These are phyloP conservation scores for Enterospora canceri DNA, from an alignment of 371 early-diverging fungal genomes.

Conservation along the genomic window DNA sequence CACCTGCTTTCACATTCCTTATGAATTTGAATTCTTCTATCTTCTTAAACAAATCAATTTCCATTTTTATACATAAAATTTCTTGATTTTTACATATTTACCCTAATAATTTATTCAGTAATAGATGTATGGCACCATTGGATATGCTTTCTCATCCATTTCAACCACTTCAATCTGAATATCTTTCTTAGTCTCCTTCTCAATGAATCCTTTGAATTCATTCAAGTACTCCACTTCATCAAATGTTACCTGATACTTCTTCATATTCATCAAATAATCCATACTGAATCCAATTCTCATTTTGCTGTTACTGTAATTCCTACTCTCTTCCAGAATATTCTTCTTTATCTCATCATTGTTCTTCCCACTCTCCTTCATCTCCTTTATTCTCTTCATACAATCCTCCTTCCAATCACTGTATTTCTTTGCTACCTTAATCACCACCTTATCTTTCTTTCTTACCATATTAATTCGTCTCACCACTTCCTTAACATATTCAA, in stretches of 20 bases:
- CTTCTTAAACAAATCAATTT: no score
- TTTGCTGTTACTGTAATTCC: slow-evolving; percentile 12
- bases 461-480: slow-evolving; percentile 12
- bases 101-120: no score
- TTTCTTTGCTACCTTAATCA: slow-evolving; percentile 23
- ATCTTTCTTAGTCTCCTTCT: background rate
- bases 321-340: background rate
- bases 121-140: background rate
- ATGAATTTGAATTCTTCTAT: no score
- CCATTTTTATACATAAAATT: no score
- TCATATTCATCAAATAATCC: slow-evolving; percentile 31
- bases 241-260: slow-evolving; percentile 30
- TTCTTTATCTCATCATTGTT: slow-evolving; percentile 3
- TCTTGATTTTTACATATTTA: no score
- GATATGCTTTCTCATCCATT: background rate
- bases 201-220: background rate
- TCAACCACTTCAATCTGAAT: background rate
- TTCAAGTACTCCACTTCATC: slow-evolving; percentile 28
- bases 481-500: slow-evolving; percentile 26
- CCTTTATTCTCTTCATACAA: slow-evolving; percentile 21
- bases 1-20: no score
- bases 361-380: background rate
- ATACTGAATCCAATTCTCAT: slow-evolving; percentile 36
- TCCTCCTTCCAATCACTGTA: slow-evolving; percentile 42
- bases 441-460: background rate